Evolutionary conservation across 306 rosid genomes (phyloP).

Genomic region (Trichosanthes cucumerina): DNA sequence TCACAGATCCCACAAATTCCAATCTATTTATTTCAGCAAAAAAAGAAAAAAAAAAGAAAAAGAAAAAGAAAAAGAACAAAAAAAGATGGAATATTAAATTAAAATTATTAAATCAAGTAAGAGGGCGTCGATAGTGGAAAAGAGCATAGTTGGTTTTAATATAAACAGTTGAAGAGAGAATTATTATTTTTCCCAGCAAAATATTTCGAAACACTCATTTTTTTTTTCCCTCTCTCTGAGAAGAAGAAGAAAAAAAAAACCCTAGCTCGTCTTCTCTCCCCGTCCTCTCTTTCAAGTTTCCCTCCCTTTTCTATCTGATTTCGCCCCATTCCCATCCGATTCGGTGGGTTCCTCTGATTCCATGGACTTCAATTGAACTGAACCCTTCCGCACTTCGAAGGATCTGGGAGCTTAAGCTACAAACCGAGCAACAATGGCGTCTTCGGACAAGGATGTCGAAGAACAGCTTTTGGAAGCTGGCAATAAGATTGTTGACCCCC

Average conservation of each 20-base stretch:
- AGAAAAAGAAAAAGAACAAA: neutral
- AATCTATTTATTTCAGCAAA: neutral
- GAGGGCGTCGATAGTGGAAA: neutral
- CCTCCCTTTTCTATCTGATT: constrained; percentile 1
- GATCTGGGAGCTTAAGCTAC: constrained; percentile 32
- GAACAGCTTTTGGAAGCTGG: constrained; percentile 61
- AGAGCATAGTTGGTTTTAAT: neutral
- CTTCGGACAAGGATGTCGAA: constrained; percentile 43
- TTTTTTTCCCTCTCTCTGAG: constrained; percentile 7
- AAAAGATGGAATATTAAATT: neutral
- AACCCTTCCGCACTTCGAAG: constrained; percentile 17
- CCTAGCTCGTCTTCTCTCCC: neutral
- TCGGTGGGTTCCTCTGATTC: constrained; percentile 21
- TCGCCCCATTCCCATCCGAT: constrained; percentile 13
- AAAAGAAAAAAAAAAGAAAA: too few species aligned
- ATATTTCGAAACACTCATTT: neutral
- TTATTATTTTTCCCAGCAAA: constrained; percentile 2
- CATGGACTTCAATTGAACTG: constrained; percentile 33
- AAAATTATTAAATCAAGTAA: neutral
- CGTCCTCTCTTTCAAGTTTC: constrained; percentile 10
- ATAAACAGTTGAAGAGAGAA: neutral
- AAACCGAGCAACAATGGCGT: constrained; percentile 37
- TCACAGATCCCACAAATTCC: neutral
- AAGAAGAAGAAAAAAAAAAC: neutral
- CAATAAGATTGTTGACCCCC: constrained; percentile 55